Base-by-base conservation (phyloP, 441 rosid species). In the Gossypium gossypioides region DNA sequence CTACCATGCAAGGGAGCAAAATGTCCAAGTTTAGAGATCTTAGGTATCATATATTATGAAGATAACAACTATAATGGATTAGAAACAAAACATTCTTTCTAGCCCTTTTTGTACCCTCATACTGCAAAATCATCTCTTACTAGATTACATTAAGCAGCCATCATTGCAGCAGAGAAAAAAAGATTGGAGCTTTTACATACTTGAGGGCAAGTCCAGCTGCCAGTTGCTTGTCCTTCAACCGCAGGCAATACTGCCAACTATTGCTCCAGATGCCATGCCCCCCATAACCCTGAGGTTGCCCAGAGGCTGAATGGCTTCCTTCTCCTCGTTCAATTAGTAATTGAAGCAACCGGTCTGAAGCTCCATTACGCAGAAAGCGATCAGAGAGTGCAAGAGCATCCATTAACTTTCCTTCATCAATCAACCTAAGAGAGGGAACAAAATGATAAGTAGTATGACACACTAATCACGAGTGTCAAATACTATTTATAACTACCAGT, bases 371-470 rank as follows among this genome's bases (percentile, higher is more conserved):
- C 77, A 95, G 81, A 82, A 92, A 95, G 54, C 98, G 99, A 82
- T 95, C 99, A 21, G 99, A 95, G 76, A 95, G 92, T 79, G 99
- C 99, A 78, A 95, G 92, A 59, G 99, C 98, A 86, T 95, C 99
- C 90, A 84, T 87, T 46, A 92, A 81, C 78, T 95, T 92, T 69
- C 97, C 97, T 86, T 92, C 96, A 78, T 86, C 88, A 67, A 92
- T 86, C 82, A 95, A 86, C 79, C 99, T 95, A 83, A 55, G 6
- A 34, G 19, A 18, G 24, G 24, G 65, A 6, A 32, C 40, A 7
- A 40, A 18, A 42, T 75, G 71, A 72, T 22, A 44, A 73, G 55
- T 34, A 52, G 65, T 1, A 60, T 21, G 29, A 16, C 54, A 44
- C 42, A 52, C 32, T 19, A 29, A 69, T 63, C 48, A 16, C 25